Evolutionary conservation across 306 rosid species (phyloP).

Genomic region (Quercus robur): DNA sequence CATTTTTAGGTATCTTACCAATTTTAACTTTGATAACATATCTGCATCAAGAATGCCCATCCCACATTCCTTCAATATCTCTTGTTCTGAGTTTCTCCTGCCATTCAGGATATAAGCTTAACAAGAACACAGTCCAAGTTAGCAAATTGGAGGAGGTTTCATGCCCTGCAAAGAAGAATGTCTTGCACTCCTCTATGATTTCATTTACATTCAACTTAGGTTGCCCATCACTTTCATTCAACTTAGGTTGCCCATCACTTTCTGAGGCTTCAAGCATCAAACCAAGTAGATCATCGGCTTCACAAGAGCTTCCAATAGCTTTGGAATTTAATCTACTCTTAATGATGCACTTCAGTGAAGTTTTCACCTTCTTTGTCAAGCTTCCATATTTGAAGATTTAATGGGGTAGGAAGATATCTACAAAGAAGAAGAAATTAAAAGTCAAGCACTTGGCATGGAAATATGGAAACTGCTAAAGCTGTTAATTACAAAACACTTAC

Average conservation of each 20-base stretch:
- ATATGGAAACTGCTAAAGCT: no score
- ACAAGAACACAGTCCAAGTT: constrained; percentile 23
- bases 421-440: not conserved
- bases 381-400: constrained; percentile 31
- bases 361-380: constrained; percentile 24
- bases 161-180: constrained; percentile 36
- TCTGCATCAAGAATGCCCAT: constrained; percentile 20
- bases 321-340: constrained; percentile 20
- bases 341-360: constrained; percentile 14
- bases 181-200: constrained; percentile 31
- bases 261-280: constrained; percentile 20
- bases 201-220: constrained; percentile 17
- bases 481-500: no score
- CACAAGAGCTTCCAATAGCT: not conserved
- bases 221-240: not conserved
- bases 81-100: constrained; percentile 32
- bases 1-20: constrained; percentile 2
- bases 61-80: constrained; percentile 22
- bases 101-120: constrained; percentile 22
- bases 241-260: not conserved
- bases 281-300: constrained; percentile 32
- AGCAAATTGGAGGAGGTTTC: constrained; percentile 35
- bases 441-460: no score
- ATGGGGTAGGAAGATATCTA: constrained; percentile 33
- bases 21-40: constrained; percentile 22